Percentiles rank a stretch among this genome's conserved stretches.
These are phyloP conservation scores for Cyanidioschyzon merolae DNA, from an alignment of 23 red algal genomes.

Conservation along the genomic window DNA sequence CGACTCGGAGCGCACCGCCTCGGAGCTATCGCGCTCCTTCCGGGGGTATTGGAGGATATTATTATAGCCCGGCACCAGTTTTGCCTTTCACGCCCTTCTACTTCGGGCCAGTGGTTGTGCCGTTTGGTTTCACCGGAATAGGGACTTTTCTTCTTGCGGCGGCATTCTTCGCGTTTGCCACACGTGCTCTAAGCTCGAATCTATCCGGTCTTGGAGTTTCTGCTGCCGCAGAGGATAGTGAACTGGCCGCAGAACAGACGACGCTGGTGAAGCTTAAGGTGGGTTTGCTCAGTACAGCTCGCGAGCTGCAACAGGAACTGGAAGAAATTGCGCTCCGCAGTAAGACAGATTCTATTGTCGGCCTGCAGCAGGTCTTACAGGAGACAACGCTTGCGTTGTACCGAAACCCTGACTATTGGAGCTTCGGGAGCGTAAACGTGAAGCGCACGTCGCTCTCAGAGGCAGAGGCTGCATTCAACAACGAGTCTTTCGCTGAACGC, in stretches of 20 bases:
- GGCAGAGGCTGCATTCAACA: slow-evolving; percentile 34
- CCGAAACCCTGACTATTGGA: slow-evolving; percentile 75
- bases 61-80: slow-evolving; percentile 12
- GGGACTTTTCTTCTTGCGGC: slow-evolving; percentile 2
- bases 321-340: slow-evolving; percentile 34
- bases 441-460: background rate
- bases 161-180: slow-evolving; percentile 8
- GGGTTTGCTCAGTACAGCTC: slow-evolving; percentile 40
- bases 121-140: background rate
- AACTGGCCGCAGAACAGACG: slow-evolving; percentile 11
- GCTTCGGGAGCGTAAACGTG: slow-evolving; percentile 21
- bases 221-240: background rate
- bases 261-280: slow-evolving; percentile 40
- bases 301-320: slow-evolving; percentile 43
- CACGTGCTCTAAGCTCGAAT: background rate
- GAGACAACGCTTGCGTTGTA: slow-evolving; percentile 44
- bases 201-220: background rate
- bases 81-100: slow-evolving; percentile 11
- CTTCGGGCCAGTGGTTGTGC: slow-evolving; percentile 7
- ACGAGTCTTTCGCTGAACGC: slow-evolving; percentile 33
- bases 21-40: background rate
- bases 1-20: background rate
- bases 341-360: slow-evolving; percentile 31
- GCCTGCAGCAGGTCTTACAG: slow-evolving; percentile 41
- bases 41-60: background rate